These are phyloP conservation scores for Gossypium mustelinum DNA, from an alignment of 345 rosid genomes.

Conservation along the genomic window DNA sequence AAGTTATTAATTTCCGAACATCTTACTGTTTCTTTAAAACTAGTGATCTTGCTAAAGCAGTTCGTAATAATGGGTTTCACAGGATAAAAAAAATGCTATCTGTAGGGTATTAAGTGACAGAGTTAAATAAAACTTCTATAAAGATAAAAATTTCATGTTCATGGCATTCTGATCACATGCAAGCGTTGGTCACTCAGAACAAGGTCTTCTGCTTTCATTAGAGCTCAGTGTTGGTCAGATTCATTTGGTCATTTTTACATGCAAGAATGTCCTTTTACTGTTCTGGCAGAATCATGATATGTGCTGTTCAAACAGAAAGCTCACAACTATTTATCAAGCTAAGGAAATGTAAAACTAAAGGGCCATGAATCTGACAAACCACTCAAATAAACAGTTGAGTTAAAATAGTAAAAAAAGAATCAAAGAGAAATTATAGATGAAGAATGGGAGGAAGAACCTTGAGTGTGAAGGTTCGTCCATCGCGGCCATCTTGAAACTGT, in stretches of 20 bases:
- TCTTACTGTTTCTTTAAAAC: too few relatives aligned
- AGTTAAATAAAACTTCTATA: neutral
- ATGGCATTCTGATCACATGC: neutral
- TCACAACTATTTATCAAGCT: slow-evolving; percentile 2
- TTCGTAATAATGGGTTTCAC: neutral
- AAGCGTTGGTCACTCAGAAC: neutral
- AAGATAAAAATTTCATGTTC: neutral
- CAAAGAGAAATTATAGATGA: neutral
- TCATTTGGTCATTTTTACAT: neutral
- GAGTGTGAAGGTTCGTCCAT: slow-evolving; percentile 92
- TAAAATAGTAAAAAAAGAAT: neutral
- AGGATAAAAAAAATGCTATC: neutral
- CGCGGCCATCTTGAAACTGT: slow-evolving; percentile 92
- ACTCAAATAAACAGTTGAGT: neutral
- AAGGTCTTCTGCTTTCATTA: neutral
- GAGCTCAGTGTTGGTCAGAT: neutral
- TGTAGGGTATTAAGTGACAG: neutral
- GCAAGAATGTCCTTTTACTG: neutral
- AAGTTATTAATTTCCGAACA: too few relatives aligned
- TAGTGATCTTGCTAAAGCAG: neutral
- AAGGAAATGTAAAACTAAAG: neutral
- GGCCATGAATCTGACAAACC: slow-evolving; percentile 6
- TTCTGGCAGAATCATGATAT: neutral
- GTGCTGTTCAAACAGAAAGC: neutral
- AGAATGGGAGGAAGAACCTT: slow-evolving; percentile 49